These are phyloP conservation scores for Solanum sitiens DNA, from an alignment of 257 asterid genomes.

Conservation along the genomic window DNA sequence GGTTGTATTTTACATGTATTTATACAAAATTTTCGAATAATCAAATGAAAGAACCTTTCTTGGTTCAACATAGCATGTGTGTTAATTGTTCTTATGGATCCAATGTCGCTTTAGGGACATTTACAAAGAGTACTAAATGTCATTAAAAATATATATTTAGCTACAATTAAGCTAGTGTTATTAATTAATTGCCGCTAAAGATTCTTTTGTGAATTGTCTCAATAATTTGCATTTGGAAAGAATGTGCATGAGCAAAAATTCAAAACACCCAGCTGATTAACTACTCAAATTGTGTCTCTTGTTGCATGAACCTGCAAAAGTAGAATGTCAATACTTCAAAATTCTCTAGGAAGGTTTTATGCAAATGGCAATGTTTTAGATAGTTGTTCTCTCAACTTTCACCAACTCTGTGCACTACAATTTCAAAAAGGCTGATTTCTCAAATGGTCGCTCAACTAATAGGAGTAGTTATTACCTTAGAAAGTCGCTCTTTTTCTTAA, in stretches of 20 bases:
- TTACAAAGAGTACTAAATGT: too few species aligned
- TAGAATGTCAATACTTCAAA: neutral
- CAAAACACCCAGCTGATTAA: neutral
- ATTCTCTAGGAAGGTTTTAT: neutral
- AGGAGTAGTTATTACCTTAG: neutral
- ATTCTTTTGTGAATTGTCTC: neutral
- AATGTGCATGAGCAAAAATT: neutral
- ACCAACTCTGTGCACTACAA: neutral
- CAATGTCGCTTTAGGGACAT: neutral
- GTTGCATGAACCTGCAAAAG: neutral
- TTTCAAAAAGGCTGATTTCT: neutral
- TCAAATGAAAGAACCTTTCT: neutral
- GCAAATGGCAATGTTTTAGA: neutral
- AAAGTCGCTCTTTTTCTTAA: neutral
- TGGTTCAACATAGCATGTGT: neutral
- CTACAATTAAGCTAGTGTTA: too few species aligned
- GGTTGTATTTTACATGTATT: neutral
- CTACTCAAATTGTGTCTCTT: neutral
- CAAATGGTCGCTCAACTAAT: neutral
- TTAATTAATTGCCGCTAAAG: too few species aligned
- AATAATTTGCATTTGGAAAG: neutral
- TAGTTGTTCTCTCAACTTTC: neutral
- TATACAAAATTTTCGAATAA: neutral
- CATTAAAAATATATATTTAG: neutral
- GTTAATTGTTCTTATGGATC: neutral